A percentile compares a stretch with the other conserved stretches of the same genome.
Evolutionary conservation across 2,329 filamentous ascomycete genomes (phyloP).

Genomic region (Aspergillus sp.): DNA sequence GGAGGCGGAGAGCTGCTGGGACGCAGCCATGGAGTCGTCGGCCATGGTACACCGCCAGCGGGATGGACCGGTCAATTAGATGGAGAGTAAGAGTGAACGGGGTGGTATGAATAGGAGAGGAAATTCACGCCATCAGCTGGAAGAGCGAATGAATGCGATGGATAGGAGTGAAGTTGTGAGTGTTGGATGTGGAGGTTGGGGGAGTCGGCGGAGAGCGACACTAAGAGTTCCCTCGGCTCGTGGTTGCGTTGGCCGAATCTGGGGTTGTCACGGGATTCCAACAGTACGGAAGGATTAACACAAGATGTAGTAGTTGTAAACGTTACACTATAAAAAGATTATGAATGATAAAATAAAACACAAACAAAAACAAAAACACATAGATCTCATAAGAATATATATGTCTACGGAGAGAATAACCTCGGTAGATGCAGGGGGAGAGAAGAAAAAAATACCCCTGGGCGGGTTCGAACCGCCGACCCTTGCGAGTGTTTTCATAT

Average conservation of each 20-base stretch:
- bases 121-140: not conserved
- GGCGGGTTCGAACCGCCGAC: too few relatives aligned
- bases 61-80: constrained; percentile 11
- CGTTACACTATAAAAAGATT: too few relatives aligned
- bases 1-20: constrained; percentile 61
- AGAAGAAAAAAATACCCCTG: too few relatives aligned
- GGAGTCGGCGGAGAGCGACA: not conserved
- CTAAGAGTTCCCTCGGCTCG: not conserved
- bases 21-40: constrained; percentile 34
- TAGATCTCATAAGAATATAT: too few relatives aligned
- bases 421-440: too few relatives aligned
- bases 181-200: not conserved
- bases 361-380: too few relatives aligned
- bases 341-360: too few relatives aligned
- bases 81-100: constrained; percentile 1
- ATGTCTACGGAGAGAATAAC: too few relatives aligned
- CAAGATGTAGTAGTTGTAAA: too few relatives aligned
- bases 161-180: constrained; percentile 2
- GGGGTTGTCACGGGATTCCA: not conserved
- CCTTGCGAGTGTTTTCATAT: too few relatives aligned
- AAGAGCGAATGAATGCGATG: not conserved
- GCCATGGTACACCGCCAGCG: constrained; percentile 29
- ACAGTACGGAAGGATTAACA: too few relatives aligned
- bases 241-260: not conserved
- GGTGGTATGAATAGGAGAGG: not conserved